Conservation (phyloP, 139 green algal genomes). For the Gonium pectorale region DNA sequence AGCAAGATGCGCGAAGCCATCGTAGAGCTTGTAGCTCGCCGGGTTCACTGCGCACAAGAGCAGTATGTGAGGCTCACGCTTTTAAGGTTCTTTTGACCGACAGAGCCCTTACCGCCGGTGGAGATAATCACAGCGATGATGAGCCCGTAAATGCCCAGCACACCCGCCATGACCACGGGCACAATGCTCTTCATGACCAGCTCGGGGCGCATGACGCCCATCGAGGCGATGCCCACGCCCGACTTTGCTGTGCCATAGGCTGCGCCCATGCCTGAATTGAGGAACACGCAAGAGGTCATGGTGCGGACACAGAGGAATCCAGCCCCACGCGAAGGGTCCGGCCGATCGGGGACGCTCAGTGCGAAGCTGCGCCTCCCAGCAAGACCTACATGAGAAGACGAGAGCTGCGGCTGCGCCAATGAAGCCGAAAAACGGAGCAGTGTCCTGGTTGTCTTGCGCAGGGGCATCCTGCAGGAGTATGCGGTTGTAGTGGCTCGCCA, state of each 20-base stretch:
- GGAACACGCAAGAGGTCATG: not conserved
- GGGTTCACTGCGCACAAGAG: conserved; percentile 76
- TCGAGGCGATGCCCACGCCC: conserved; percentile 97
- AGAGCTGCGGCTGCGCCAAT: conserved; percentile 94
- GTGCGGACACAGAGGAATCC: not conserved
- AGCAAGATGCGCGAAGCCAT: conserved; percentile 98
- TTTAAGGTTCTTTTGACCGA: not conserved
- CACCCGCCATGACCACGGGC: conserved; percentile 98
- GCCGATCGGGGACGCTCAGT: not conserved
- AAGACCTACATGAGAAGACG: conserved; percentile 94
- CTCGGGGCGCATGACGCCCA: conserved; percentile 99
- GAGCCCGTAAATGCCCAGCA: conserved; percentile 99
- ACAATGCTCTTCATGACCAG: conserved; percentile 99
- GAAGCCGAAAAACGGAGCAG: conserved; percentile 98
- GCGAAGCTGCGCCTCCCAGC: not conserved
- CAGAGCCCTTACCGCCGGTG: conserved; percentile 85
- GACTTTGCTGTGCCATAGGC: conserved; percentile 99
- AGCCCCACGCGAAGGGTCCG: not conserved
- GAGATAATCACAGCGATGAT: conserved; percentile 99
- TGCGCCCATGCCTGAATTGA: conserved; percentile 90
- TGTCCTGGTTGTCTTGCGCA: conserved; percentile 49
- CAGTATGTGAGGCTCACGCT: not conserved
- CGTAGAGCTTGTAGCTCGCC: conserved; percentile 95
- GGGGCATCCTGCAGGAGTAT: not conserved
- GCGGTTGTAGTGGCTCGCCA: conserved; percentile 45